phyloP scores from a whole-genome alignment of 2,329 filamentous ascomycete genomes.

The Aspergillus piperis region DNA sequence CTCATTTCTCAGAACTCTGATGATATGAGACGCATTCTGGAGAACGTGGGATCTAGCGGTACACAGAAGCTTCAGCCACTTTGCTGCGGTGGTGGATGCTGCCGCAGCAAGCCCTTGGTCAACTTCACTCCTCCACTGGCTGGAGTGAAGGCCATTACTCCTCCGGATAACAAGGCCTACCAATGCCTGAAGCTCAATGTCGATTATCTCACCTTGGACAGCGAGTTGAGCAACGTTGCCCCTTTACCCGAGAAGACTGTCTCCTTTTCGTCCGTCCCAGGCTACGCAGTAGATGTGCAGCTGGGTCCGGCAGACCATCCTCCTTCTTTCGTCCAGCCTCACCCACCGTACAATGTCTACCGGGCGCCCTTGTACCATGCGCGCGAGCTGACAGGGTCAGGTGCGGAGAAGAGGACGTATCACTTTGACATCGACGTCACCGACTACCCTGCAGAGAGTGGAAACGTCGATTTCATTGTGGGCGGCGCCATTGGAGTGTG shows the following conservation, averaged over 20 bases:
- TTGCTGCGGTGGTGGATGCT: constrained; percentile 67
- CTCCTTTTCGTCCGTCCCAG: constrained; percentile 56
- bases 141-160: constrained; percentile 51
- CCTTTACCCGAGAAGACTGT: constrained; percentile 75
- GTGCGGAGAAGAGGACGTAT: constrained; percentile 94
- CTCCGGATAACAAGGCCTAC: constrained; percentile 83
- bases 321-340: constrained; percentile 87
- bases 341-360: constrained; percentile 89
- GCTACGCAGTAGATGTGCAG: constrained; percentile 35
- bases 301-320: constrained; percentile 61
- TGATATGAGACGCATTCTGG: constrained; percentile 60
- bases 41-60: constrained; percentile 53
- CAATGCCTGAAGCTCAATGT: constrained; percentile 75
- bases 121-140: constrained; percentile 44
- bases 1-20: constrained; percentile 60
- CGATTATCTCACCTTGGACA: constrained; percentile 69
- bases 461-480: constrained; percentile 87
- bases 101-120: constrained; percentile 58
- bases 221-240: constrained; percentile 68
- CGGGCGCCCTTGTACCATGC: constrained; percentile 83
- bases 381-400: constrained; percentile 80
- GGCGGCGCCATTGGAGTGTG: constrained; percentile 93
- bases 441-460: constrained; percentile 81
- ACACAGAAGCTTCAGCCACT: constrained; percentile 64
- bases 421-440: constrained; percentile 98